Conservation (phyloP, 2,329 filamentous ascomycete genomes). For the Trichoderma citrinoviride region DNA sequence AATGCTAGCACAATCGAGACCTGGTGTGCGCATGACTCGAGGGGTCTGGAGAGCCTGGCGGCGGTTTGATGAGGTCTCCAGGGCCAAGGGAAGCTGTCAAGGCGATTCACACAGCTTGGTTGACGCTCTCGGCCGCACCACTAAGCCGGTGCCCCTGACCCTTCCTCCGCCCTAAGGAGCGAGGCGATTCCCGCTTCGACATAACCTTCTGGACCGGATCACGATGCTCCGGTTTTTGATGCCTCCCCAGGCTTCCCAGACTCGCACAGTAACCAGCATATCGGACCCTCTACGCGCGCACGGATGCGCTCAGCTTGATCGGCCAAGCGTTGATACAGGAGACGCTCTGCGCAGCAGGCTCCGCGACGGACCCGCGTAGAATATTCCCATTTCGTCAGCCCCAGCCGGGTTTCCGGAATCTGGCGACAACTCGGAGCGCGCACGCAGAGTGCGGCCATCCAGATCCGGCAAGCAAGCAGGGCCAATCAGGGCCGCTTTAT, state of each 20-base stretch:
- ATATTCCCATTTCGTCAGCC: not conserved
- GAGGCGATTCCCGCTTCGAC: not conserved
- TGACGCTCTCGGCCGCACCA: conserved; percentile 10
- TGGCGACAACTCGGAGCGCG: no score
- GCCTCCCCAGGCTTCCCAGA: not conserved
- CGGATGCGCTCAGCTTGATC: conserved; percentile 12
- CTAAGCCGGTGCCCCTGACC: not conserved
- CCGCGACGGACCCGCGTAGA: not conserved
- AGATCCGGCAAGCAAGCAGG: not conserved
- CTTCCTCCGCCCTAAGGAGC: not conserved
- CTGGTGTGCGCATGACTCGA: conserved; percentile 2
- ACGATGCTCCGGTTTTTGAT: not conserved
- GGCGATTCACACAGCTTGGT: not conserved
- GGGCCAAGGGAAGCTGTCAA: conserved; percentile 11
- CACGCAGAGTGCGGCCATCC: not conserved
- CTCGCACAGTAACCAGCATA: not conserved
- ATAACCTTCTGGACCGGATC: not conserved
- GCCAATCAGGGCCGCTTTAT: not conserved
- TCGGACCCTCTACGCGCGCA: not conserved
- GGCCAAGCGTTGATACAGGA: not conserved
- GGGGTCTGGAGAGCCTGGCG: not conserved
- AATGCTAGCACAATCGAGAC: conserved; percentile 15
- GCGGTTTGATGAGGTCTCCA: not conserved
- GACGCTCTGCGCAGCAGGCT: not conserved
- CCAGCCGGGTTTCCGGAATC: not conserved